Evolutionary conservation across 1,284 basidiomycete species (phyloP).

Genomic region (Volvariella surrecta): DNA sequence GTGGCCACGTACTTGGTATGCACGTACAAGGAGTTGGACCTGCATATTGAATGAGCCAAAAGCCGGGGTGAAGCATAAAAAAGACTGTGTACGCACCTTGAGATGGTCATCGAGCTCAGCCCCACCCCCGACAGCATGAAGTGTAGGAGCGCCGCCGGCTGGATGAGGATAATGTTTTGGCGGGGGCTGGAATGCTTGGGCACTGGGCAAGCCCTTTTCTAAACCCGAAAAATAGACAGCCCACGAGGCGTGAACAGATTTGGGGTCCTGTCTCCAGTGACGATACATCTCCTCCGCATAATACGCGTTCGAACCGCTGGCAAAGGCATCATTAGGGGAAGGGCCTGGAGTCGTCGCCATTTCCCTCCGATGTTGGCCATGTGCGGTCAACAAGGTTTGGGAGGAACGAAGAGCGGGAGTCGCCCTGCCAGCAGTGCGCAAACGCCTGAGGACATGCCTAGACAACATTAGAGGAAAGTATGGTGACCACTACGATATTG

Average conservation of each 20-base stretch:
- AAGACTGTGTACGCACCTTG: constrained; percentile 55
- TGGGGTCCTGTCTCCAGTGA: constrained; percentile 85
- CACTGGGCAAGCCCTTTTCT: constrained; percentile 80
- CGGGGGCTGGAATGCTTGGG: constrained; percentile 82
- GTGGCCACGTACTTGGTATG: constrained; percentile 98
- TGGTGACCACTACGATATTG: not conserved
- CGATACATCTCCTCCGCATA: constrained; percentile 97
- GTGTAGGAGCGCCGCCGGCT: constrained; percentile 75
- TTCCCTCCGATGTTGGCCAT: not conserved
- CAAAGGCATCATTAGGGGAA: constrained; percentile 73
- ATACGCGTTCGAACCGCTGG: constrained; percentile 88
- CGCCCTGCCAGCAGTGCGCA: constrained; percentile 10
- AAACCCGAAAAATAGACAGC: constrained; percentile 91
- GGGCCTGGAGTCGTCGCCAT: constrained; percentile 31
- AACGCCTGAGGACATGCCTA: constrained; percentile 22
- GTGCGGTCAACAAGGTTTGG: constrained; percentile 6
- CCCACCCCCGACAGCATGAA: constrained; percentile 57
- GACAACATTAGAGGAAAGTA: constrained; percentile 17
- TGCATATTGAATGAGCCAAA: constrained; percentile 26
- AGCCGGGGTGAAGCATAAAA: constrained; percentile 1
- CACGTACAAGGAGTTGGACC: constrained; percentile 95
- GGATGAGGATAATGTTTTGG: constrained; percentile 64
- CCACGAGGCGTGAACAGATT: constrained; percentile 94
- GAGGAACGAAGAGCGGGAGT: constrained; percentile 3
- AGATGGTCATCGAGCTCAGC: constrained; percentile 88